Evolutionary conservation across 2,329 filamentous ascomycete species (phyloP), one percentile per base, ranked within the genome.

Genomic region (Aspergillus brasiliensis): DNA sequence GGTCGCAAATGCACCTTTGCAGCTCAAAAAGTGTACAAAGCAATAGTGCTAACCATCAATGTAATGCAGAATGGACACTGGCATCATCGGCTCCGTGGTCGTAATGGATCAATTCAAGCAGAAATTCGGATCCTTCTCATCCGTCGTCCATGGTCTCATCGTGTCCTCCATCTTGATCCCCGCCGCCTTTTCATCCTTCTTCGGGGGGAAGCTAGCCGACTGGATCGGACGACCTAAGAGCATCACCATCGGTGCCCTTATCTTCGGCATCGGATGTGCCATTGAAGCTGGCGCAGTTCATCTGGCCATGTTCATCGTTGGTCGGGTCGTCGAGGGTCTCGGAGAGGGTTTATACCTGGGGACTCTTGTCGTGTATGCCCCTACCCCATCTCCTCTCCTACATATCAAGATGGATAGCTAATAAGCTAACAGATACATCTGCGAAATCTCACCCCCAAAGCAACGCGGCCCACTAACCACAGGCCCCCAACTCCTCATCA

Each of bases 81-180:
- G 84, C 10, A 83, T 79, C 31, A 85, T 88, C 51, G 85, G 86
- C 1, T 82, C 85, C 3, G 80, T 88, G 0, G 87, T 85, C 0
- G 79, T 81, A 2, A 88, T 88, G 86, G 65, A 76, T 0, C 72
- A 75, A 10, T 88, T 85, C 69, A 75, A 74, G 8, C 57, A 72
- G 2, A 77, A 78, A 3, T 83, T 87, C 49, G 84, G 84, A 0
- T 65, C 68, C 3, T 75, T 84, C 28, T 83, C 83, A 0, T 75
- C 85, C 0, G 81, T 79, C 0, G 70, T 86, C 3, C 82, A 83
- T 55, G 86, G 86, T 0, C 76, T 88, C 10, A 81, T 84, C 1
- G 84, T 89, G 2, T 87, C 85, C 0, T 79, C 80, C 1, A 84
- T 88, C 56, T 73, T 88, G 54, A 77, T 88, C 31, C 82, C 85